Evolutionary conservation across 441 rosid species (phyloP), one percentile per base, ranked within the genome.

Genomic region (Gossypium schwendimanii): DNA sequence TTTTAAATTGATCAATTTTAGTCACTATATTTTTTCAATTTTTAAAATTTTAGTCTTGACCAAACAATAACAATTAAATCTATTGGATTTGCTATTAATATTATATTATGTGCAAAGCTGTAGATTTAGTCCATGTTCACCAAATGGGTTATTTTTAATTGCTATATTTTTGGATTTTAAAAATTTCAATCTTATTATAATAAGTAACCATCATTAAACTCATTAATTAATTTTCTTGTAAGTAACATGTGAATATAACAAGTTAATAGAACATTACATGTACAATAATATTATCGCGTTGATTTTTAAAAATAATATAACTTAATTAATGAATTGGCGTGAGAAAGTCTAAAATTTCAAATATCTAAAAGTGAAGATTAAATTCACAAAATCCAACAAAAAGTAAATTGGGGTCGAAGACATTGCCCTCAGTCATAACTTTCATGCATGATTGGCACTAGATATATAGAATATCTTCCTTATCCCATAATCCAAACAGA

Each of bases 401-500:
- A 41, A 41, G 47, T 41, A 41, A 41, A 41, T 9, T 41, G 3
- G 47, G 47, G 4, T 41, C 47, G 47, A 41, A 41, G 47, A 41
- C 3, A 2, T 41, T 41, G 47, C 12, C 14, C 47, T 41, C 14
- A 10, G 47, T 41, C 47, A 58, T 6, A 41, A 58, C 65, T 71
- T 24, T 39, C 64, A 60, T 33, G 73, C 58, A 55, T 9, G 75
- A 63, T 24, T 64, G 67, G 73, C 14, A 64, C 61, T 20, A 68
- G 14, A 39, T 2, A 69, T 10, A 2, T 4, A 66, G 72, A 77
- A 67, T 47, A 47, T 73, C 54, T 75, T 33, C 36, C 57, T 24
- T 58, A 64, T 57, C 61, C 75, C 72, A 36, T 70, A 50, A 10
- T 63, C 55, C 73, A 58, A 64, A 39, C 15, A 70, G 57, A 74